A percentile compares a stretch with the other conserved stretches of the same genome.
Conservation (phyloP, 306 rosid genomes). For the Nissolia schottii region DNA sequence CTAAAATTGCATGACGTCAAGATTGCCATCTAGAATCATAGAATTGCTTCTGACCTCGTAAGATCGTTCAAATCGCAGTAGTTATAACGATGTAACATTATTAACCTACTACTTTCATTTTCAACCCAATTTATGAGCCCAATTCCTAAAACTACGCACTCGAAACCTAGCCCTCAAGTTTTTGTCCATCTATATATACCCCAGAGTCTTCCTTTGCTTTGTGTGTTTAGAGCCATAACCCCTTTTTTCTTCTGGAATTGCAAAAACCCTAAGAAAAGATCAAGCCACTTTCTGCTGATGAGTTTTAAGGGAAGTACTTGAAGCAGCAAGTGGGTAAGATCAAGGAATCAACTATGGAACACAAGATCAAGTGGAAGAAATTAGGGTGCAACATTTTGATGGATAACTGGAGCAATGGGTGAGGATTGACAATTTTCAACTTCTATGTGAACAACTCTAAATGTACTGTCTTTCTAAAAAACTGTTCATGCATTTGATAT, state of each 20-base stretch:
- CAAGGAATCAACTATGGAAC: neutral
- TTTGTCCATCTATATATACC: neutral
- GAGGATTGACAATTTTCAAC: neutral
- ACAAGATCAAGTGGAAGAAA: neutral
- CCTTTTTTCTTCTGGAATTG: neutral
- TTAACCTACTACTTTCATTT: neutral
- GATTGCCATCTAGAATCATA: too few species aligned
- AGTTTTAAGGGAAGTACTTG: neutral
- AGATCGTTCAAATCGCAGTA: too few species aligned
- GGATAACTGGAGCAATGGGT: neutral
- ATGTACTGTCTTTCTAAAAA: neutral
- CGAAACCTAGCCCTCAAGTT: neutral
- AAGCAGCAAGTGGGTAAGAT: neutral
- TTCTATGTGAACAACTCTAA: neutral
- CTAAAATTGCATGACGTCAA: too few species aligned
- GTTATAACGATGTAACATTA: neutral
- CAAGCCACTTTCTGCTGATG: neutral
- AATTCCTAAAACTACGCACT: neutral
- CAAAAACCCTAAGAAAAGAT: too few species aligned
- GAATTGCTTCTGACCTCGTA: too few species aligned
- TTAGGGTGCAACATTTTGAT: neutral
- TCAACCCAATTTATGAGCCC: neutral
- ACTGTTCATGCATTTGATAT: neutral
- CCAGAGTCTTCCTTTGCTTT: neutral
- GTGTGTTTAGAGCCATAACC: neutral